A percentile compares a stretch with the other conserved stretches of the same genome.
These are phyloP conservation scores for Lachnellula arida DNA, from an alignment of 2,329 filamentous ascomycete species.

Conservation along the genomic window DNA sequence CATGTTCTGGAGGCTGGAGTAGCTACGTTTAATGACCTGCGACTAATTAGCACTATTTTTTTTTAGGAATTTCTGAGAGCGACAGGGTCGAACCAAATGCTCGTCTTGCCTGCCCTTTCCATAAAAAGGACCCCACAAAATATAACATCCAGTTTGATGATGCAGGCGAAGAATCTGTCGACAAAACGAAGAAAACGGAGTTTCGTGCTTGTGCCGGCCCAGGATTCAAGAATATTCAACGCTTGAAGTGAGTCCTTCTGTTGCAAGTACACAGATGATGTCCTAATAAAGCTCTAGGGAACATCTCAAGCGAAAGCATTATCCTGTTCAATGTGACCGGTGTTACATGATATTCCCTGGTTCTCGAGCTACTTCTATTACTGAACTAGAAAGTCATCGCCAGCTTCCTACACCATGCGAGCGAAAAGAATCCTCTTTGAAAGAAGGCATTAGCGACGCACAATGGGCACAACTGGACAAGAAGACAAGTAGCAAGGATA, in stretches of 20 bases:
- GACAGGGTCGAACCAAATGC: background rate
- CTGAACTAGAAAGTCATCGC: constrained; percentile 3
- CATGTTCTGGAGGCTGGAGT: no score
- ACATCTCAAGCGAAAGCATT: constrained; percentile 12
- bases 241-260: constrained; percentile 3
- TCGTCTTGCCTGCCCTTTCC: constrained; percentile 11
- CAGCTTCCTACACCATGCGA: constrained; percentile 5
- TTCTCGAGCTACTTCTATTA: background rate
- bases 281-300: constrained; percentile 2
- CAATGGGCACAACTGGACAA: constrained; percentile 11
- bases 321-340: constrained; percentile 11
- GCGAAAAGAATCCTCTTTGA: background rate
- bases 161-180: background rate
- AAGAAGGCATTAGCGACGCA: constrained; percentile 12
- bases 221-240: constrained; percentile 10
- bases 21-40: background rate
- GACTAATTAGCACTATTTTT: background rate
- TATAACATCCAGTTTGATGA: constrained; percentile 5
- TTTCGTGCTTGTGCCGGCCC: constrained; percentile 8
- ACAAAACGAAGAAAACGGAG: background rate
- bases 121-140: constrained; percentile 5
- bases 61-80: background rate
- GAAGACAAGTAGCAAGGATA: constrained; percentile 6
- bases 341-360: constrained; percentile 8
- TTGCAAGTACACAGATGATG: background rate